These are phyloP conservation scores for Crucihimalaya himalaica DNA, from an alignment of 345 rosid genomes.

Conservation along the genomic window DNA sequence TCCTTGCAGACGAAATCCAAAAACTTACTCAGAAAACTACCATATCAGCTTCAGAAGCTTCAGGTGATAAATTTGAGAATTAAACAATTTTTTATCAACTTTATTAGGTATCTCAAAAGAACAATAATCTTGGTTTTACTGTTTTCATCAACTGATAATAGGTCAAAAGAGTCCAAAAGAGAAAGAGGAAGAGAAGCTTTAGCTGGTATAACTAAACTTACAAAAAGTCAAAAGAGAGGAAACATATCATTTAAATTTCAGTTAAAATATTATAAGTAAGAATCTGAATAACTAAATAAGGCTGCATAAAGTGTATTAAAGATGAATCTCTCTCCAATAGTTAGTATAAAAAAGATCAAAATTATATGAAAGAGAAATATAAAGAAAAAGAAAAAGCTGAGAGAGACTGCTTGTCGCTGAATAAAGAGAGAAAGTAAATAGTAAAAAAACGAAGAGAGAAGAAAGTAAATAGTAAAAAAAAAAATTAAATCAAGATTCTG, in stretches of 20 bases:
- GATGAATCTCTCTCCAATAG: constrained; percentile 20
- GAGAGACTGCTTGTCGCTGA: constrained; percentile 20
- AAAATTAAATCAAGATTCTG: neutral
- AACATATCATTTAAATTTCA: neutral
- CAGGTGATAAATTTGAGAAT: neutral
- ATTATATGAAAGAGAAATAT: neutral
- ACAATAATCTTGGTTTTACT: neutral
- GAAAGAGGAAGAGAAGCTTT: neutral
- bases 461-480: no score
- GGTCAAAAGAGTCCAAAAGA: constrained; percentile 7
- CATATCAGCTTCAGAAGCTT: neutral
- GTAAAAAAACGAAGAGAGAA: neutral
- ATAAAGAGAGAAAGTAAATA: constrained; percentile 21
- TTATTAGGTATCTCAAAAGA: constrained; percentile 19
- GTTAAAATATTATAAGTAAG: neutral
- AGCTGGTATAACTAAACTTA: constrained; percentile 1
- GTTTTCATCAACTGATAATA: constrained; percentile 16
- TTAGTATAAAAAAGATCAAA: constrained; percentile 11
- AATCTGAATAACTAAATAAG: constrained; percentile 22
- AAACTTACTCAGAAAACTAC: neutral
- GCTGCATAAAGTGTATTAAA: constrained; percentile 36
- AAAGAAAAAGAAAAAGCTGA: constrained; percentile 11
- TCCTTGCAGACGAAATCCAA: neutral
- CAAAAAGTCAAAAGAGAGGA: constrained; percentile 1
- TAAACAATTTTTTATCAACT: neutral